Conservation (phyloP, 2,329 filamentous ascomycete genomes). For the Colletotrichum phormii region DNA sequence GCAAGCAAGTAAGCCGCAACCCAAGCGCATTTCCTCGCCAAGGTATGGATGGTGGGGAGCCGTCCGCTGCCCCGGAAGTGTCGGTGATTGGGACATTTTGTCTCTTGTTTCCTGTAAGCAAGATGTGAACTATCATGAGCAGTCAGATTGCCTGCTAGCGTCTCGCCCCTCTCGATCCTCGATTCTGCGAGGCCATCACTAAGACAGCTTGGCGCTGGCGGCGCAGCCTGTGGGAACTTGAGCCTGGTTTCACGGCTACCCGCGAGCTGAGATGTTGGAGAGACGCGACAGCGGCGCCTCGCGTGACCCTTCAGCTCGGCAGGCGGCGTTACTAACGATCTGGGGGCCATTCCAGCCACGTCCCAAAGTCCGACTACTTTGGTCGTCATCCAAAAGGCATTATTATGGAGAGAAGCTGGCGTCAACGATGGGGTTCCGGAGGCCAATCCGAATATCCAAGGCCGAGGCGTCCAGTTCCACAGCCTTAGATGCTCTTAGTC, state of each 20-base stretch:
- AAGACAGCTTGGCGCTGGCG: conserved; percentile 11
- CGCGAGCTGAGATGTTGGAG: conserved; percentile 8
- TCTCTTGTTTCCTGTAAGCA: conserved; percentile 10
- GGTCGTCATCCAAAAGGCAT: not conserved
- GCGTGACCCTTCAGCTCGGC: conserved; percentile 4
- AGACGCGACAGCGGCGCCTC: conserved; percentile 3
- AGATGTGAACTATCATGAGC: not conserved
- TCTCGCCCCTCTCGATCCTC: not conserved
- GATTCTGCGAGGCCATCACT: not conserved
- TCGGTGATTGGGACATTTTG: conserved; percentile 14
- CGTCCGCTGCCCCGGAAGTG: conserved; percentile 21
- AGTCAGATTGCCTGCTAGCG: conserved; percentile 10
- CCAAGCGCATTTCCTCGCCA: not conserved
- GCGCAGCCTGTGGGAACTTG: not conserved
- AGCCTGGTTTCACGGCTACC: conserved; percentile 5
- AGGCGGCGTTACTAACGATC: not conserved
- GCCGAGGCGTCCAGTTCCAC: not conserved
- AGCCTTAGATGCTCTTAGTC: not conserved
- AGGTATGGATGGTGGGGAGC: not conserved
- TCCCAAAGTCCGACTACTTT: not conserved
- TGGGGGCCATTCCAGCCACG: not conserved
- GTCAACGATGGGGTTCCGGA: conserved; percentile 10
- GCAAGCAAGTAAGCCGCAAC: not conserved
- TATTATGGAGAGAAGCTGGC: conserved; percentile 15
- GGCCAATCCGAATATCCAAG: conserved; percentile 10